Evolutionary conservation across 768 basidiomycete genomes (phyloP), one percentile per base, ranked within the genome.

Genomic region (Macrocybe gigantea): DNA sequence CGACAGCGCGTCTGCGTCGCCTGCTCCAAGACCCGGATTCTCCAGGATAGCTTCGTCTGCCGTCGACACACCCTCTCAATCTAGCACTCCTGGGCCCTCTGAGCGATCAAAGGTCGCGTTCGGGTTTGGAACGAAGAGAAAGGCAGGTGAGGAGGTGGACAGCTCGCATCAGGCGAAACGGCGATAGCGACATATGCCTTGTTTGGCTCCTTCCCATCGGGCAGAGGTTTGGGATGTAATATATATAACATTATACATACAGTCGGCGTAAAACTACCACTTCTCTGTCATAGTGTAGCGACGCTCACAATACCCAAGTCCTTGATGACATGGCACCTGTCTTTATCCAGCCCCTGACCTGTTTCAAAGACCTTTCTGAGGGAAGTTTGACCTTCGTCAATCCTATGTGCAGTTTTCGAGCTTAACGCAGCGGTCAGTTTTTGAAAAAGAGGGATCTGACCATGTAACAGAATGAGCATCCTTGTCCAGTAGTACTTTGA

Each of bases 401-500:
- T 80, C 93, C 93, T 94, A 50, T 41, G 2, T 45, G 36, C 22
- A 44, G 29, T 39, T 33, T 37, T 56, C 14, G 50, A 36, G 5
- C 11, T 49, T 5, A 50, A 38, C 13, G 0, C 8, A 22, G 12
- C 14, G 30, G 29, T 43, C 13, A 33, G n/a, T 22, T 1, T 22
- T 22, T 22, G 48, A 32, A 29, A 33, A 33, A 22, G 46, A 50
- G 59, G 3, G 34, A 0, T 48, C 62, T 13, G 29, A 94, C 95
- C 96, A 99, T 69, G 87, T 80, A 8, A 89, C 82, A 1, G 72
- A 57, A 61, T 91, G 85, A 0, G 79, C 95, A 35, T 80, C 70
- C 59, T 88, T 88, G 43, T 95, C 92, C 11, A 99, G 67, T 2
- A 83, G 63, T 1, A 89, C 77, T 60, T 93, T 93, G 51, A 94